Conservation (phyloP, 768 basidiomycete species). For the Leccinum broughii region DNA sequence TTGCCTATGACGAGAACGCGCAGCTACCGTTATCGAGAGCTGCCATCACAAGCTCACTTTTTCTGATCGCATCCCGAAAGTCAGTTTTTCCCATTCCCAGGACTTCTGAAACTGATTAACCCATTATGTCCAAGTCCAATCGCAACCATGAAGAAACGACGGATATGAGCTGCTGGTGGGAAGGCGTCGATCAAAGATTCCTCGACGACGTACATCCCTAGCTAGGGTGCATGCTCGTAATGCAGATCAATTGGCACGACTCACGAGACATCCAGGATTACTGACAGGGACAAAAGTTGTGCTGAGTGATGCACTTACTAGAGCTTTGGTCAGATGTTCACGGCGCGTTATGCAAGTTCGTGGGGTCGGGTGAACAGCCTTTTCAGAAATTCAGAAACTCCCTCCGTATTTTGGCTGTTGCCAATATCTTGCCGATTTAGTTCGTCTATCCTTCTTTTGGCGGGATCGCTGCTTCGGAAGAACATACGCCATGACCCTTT, state of each 20-base stretch:
- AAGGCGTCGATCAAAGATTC: background rate
- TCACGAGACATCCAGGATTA: background rate
- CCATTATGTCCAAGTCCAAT: background rate
- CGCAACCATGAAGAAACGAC: background rate
- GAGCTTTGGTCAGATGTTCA: background rate
- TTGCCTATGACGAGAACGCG: background rate
- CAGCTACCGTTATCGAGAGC: conserved; percentile 7
- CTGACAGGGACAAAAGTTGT: background rate
- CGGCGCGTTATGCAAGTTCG: background rate
- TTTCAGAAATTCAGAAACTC: too few relatives aligned
- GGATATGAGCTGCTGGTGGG: background rate
- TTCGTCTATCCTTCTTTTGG: background rate
- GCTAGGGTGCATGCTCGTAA: background rate
- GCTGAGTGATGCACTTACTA: conserved; percentile 6
- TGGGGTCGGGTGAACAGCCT: background rate
- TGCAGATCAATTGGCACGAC: background rate
- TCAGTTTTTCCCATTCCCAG: background rate
- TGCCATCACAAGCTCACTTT: conserved; percentile 12
- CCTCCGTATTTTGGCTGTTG: background rate
- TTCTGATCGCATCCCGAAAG: conserved; percentile 7
- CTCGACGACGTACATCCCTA: background rate
- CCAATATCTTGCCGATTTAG: background rate
- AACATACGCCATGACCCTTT: background rate
- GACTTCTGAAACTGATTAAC: too few relatives aligned
- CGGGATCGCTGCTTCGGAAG: background rate